Evolutionary conservation across 2,329 filamentous ascomycete species (phyloP).

Genomic region (Verticillium dahliae): DNA sequence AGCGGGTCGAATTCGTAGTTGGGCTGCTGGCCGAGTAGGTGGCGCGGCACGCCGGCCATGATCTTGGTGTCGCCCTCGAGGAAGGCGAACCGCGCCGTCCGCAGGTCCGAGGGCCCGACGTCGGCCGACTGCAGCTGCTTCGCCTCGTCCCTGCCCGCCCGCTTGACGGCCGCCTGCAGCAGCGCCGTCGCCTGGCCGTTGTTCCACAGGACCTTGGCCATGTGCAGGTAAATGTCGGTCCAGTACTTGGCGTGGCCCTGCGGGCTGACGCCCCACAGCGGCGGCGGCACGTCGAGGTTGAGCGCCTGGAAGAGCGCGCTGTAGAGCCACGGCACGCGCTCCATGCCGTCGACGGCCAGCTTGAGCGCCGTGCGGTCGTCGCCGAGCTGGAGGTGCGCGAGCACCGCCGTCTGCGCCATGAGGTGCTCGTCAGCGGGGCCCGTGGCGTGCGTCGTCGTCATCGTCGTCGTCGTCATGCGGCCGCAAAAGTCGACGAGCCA

Average conservation of each 20-base stretch:
- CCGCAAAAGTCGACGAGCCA: constrained; percentile 68
- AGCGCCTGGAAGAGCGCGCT: constrained; percentile 73
- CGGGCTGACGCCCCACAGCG: constrained; percentile 74
- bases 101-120: constrained; percentile 30
- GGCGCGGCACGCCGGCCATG: constrained; percentile 61
- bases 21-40: constrained; percentile 56
- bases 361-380: constrained; percentile 59
- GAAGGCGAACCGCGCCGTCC: constrained; percentile 68
- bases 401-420: constrained; percentile 66
- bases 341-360: constrained; percentile 61
- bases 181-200: constrained; percentile 63
- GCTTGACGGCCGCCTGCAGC: constrained; percentile 62
- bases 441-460: constrained; percentile 27
- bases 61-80: constrained; percentile 69
- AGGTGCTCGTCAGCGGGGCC: constrained; percentile 49
- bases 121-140: constrained; percentile 28
- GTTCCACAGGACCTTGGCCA: constrained; percentile 81
- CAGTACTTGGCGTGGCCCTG: constrained; percentile 60
- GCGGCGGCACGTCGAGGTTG: constrained; percentile 68
- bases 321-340: constrained; percentile 77
- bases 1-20: constrained; percentile 78
- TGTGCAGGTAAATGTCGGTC: constrained; percentile 67
- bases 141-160: constrained; percentile 36
- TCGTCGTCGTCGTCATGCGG: constrained; percentile 12
- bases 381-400: constrained; percentile 68